A percentile compares a stretch with the other conserved stretches of the same genome.
Evolutionary conservation across 495 filamentous ascomycete genomes (phyloP).

Genomic region (Penicillium tannophilum): DNA sequence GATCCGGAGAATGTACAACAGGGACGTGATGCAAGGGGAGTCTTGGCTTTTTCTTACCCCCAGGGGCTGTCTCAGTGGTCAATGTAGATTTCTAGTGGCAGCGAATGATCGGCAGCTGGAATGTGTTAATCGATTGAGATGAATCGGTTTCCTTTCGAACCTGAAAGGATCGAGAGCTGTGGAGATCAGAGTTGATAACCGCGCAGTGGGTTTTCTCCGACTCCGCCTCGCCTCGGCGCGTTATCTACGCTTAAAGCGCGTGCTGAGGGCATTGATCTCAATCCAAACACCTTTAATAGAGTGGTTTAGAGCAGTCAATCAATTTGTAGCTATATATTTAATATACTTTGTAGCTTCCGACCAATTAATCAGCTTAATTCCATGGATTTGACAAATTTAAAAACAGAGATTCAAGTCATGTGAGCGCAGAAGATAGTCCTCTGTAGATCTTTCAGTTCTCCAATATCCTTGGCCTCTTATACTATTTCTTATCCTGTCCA

Average conservation of each 20-base stretch:
- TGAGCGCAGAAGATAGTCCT: conserved; percentile 3
- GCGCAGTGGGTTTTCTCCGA: conserved; percentile 7
- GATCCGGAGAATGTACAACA: conserved; percentile 36
- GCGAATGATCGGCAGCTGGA: conserved; percentile 17
- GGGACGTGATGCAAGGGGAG: conserved; percentile 33
- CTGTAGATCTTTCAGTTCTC: background rate
- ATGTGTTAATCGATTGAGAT: conserved; percentile 10
- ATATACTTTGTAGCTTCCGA: background rate
- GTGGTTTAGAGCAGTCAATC: background rate
- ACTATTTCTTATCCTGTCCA: background rate
- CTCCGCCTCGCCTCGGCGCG: conserved; percentile 1
- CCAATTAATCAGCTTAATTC: background rate
- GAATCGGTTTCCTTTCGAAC: background rate
- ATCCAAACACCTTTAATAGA: background rate
- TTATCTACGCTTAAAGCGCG: background rate
- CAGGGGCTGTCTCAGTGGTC: conserved; percentile 11
- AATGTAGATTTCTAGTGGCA: conserved; percentile 6
- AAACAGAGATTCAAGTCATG: conserved; percentile 4
- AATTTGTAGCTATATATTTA: background rate
- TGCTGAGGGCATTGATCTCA: background rate
- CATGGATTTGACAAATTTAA: background rate
- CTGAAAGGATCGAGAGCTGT: background rate
- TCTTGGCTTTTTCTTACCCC: background rate
- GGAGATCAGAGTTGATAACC: conserved; percentile 6
- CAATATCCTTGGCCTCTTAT: background rate